Conservation (phyloP, 345 rosid species). For the Turritis glabra region DNA sequence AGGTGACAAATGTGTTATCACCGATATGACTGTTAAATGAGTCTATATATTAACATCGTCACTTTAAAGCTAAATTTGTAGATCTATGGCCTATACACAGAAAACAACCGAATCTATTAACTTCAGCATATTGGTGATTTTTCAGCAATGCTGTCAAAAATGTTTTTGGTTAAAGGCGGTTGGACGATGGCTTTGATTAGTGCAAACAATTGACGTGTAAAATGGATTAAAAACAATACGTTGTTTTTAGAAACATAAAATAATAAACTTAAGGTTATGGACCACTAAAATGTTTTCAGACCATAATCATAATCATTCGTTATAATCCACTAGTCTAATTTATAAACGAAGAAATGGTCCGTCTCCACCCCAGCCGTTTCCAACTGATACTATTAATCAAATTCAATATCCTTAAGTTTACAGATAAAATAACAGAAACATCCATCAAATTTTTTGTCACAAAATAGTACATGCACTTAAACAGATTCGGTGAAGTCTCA, state of each 20-base stretch:
- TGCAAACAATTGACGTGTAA: neutral
- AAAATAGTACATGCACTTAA: conserved; percentile 5
- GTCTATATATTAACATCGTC: neutral
- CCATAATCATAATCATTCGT: neutral
- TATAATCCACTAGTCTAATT: neutral
- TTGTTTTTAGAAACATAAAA: no score
- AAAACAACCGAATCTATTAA: neutral
- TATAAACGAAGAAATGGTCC: neutral
- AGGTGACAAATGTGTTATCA: neutral
- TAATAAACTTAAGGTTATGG: neutral
- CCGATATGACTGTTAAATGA: no score
- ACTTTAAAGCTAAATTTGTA: neutral
- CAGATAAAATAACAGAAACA: neutral
- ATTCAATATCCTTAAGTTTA: neutral
- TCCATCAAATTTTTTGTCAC: neutral
- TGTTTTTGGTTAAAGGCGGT: neutral
- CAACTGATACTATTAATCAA: neutral
- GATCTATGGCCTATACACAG: neutral
- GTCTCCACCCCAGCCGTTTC: neutral
- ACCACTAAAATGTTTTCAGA: neutral
- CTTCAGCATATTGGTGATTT: no score
- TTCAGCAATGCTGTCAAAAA: no score
- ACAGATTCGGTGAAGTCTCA: conserved; percentile 1
- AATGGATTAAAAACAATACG: no score
- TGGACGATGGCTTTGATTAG: neutral